These are phyloP conservation scores for Fusarium protoensiforme DNA, from an alignment of 2,329 filamentous ascomycete genomes.

Conservation along the genomic window DNA sequence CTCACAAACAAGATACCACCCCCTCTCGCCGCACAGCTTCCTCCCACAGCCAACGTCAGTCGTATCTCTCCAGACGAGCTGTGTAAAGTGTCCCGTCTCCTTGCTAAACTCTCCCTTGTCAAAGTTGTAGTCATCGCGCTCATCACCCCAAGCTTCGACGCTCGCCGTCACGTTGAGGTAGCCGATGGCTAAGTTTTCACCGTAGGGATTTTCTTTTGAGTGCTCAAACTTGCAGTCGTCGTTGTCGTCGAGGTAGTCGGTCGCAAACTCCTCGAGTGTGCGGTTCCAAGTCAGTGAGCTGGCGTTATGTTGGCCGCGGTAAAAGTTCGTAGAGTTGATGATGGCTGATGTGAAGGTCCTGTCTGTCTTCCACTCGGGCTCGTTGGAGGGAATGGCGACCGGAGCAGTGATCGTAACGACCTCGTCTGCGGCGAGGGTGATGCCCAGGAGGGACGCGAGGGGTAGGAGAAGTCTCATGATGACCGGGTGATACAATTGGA, in stretches of 20 bases:
- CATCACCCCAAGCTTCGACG: constrained; percentile 74
- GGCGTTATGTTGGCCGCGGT: constrained; percentile 72
- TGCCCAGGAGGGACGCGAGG: constrained; percentile 20
- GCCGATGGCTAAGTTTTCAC: constrained; percentile 80
- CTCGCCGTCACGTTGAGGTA: constrained; percentile 68
- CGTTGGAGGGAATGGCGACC: constrained; percentile 48
- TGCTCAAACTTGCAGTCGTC: constrained; percentile 62
- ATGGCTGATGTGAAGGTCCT: constrained; percentile 63
- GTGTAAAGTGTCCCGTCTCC: constrained; percentile 76
- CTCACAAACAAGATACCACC: constrained; percentile 77
- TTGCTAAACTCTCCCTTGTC: constrained; percentile 64
- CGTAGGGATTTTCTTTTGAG: constrained; percentile 68
- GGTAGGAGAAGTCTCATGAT: constrained; percentile 28
- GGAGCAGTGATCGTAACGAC: constrained; percentile 51
- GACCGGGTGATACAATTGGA: neutral
- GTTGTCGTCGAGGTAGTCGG: constrained; percentile 56
- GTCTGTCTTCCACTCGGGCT: constrained; percentile 46
- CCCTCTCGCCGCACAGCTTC: constrained; percentile 56
- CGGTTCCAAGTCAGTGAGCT: constrained; percentile 71
- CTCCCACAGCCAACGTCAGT: constrained; percentile 67
- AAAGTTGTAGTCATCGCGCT: constrained; percentile 68
- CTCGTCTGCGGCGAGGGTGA: constrained; percentile 11
- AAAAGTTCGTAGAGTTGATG: constrained; percentile 74
- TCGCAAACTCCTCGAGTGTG: constrained; percentile 67
- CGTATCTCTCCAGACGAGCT: constrained; percentile 76